Base-by-base conservation (phyloP, 768 basidiomycete genomes). In the Neoboletus subvelutipes region DNA sequence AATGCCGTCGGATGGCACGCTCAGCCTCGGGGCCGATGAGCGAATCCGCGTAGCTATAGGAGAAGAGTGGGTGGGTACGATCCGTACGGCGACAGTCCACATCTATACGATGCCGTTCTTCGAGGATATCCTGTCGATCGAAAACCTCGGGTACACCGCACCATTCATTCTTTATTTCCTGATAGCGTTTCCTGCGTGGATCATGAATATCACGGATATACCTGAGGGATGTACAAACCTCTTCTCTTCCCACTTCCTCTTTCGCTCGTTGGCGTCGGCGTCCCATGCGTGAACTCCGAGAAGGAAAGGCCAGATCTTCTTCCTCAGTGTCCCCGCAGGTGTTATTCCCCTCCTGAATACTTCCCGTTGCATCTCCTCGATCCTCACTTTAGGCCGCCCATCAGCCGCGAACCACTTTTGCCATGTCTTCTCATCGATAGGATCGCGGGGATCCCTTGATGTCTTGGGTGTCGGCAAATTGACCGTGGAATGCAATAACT, bases 1-100 rank as follows among this genome's bases (percentile, higher is more conserved):
- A 85, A 68, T 82, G 83, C 33, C 77, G 81, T 60, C 77, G 79
- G 37, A 77, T 73, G n/a, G 69, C 34, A 45, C 56, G 74, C 34
- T 80, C 77, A 60, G 85, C 85, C 69, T 87, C 86, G 22, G 81
- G 78, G 46, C 82, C 79, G 29, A 69, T 56, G 29, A 73, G 62
- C 1, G 66, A 54, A 47, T 75, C 71, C 28, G 73, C 56, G 28
- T 73, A 63, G 70, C 76, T 73, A 26, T 75, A 77, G 3, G 87
- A 83, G 66, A 97, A 98, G 53, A 98, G 79, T 6, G 92, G 86
- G 63, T 98, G 96, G n/a, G 81, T 88, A 37, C 97, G 82, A 72
- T 99, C 97, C 22, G 97, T 99, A 28, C 97, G 83, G 56, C 95
- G 87, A 66, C 97, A 98, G 68, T 98, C 97, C 55, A 99, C 97